phyloP scores from a whole-genome alignment of 345 rosid genomes.

The Triadica sebifera region DNA sequence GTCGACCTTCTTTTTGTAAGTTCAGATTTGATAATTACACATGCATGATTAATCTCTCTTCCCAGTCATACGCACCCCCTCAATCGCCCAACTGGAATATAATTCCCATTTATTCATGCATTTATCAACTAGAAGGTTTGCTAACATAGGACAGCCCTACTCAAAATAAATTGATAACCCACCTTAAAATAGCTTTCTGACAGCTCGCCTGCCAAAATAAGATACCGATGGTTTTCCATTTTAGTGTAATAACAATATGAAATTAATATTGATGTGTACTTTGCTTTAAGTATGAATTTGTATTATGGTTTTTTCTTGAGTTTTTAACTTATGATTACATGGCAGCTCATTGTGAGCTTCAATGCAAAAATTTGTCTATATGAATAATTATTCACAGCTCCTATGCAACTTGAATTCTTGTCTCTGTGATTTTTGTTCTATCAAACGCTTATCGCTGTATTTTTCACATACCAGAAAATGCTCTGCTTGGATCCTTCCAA shows the following conservation, averaged over 20 bases:
- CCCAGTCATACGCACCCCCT: background rate
- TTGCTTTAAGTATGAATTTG: too few species aligned
- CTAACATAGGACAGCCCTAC: too few species aligned
- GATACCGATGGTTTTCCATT: background rate
- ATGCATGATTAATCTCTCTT: conserved; percentile 1
- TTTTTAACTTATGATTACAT: too few species aligned
- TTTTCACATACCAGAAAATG: conserved; percentile 65
- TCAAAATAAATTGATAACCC: too few species aligned
- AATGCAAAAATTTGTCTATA: too few species aligned
- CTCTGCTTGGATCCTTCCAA: conserved; percentile 81
- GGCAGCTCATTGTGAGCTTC: too few species aligned
- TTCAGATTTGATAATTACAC: conserved; percentile 21
- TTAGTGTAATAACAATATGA: too few species aligned
- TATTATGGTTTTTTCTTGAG: too few species aligned
- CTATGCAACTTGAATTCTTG: background rate
- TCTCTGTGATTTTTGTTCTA: conserved; percentile 1
- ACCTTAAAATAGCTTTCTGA: background rate
- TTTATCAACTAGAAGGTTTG: too few species aligned
- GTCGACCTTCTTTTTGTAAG: conserved; percentile 86
- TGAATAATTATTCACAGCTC: background rate
- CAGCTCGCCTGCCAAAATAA: background rate
- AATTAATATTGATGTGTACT: too few species aligned
- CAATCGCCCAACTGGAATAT: too few species aligned
- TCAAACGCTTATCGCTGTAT: conserved; percentile 20
- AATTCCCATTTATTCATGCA: too few species aligned